Evolutionary conservation across 495 filamentous ascomycete species (phyloP).

Genomic region (Niebla homalea): DNA sequence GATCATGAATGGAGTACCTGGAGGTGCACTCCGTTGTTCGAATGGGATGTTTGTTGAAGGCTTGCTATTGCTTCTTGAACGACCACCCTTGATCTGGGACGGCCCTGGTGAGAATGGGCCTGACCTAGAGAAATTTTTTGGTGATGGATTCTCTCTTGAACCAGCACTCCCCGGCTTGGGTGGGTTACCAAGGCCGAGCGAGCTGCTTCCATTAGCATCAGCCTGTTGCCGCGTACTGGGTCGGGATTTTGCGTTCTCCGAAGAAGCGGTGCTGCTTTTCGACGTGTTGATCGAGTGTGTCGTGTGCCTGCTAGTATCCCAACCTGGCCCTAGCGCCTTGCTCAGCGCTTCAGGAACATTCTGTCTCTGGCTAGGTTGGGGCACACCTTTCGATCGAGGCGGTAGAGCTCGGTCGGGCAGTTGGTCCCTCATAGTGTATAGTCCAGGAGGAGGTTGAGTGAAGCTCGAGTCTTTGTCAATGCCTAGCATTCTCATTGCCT

Average conservation of each 20-base stretch:
- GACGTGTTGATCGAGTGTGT: slow-evolving; percentile 8
- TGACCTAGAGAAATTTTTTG: too few species aligned
- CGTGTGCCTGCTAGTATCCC: neutral
- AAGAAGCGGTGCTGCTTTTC: slow-evolving; percentile 9
- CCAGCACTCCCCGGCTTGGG: too few species aligned
- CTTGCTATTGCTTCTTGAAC: slow-evolving; percentile 37
- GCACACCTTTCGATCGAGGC: neutral
- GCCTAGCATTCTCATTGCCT: slow-evolving; percentile 61
- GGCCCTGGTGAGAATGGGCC: too few species aligned
- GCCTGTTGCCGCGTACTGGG: too few species aligned
- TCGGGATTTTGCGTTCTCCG: slow-evolving; percentile 1
- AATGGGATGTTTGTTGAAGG: slow-evolving; percentile 30
- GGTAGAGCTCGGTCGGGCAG: slow-evolving; percentile 4
- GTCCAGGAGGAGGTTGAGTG: slow-evolving; percentile 3
- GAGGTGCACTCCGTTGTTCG: slow-evolving; percentile 26
- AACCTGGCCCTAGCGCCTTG: neutral
- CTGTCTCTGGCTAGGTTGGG: neutral
- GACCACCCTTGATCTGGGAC: slow-evolving; percentile 8
- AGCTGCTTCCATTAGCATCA: too few species aligned
- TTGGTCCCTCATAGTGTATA: slow-evolving; percentile 7
- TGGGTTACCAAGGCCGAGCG: too few species aligned
- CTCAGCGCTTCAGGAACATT: slow-evolving; percentile 3
- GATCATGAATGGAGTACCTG: slow-evolving; percentile 28
- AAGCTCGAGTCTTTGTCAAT: slow-evolving; percentile 19
- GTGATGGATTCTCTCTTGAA: too few species aligned